Conservation (phyloP, 305 asterid genomes). For the Fraxinus paxiana region DNA sequence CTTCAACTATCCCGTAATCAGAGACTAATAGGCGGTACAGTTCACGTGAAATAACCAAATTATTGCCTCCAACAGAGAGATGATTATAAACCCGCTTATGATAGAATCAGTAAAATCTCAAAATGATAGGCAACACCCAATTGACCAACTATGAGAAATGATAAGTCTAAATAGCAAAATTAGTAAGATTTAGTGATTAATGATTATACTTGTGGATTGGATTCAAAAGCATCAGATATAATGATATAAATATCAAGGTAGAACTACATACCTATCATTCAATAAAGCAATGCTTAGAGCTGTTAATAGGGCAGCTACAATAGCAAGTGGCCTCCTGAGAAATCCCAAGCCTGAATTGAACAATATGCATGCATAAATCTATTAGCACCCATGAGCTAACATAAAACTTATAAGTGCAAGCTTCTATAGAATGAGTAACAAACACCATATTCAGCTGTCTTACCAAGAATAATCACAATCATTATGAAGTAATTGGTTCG, state of each 20-base stretch:
- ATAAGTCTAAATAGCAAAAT: neutral
- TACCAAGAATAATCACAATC: constrained; percentile 81
- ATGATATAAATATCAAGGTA: neutral
- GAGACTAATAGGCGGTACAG: neutral
- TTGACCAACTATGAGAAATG: constrained; percentile 8
- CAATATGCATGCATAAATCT: constrained; percentile 19
- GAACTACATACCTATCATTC: constrained; percentile 67
- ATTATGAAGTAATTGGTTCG: constrained; percentile 88
- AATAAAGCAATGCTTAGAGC: constrained; percentile 82
- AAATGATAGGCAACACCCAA: neutral
- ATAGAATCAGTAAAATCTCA: neutral
- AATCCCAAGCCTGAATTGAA: constrained; percentile 61
- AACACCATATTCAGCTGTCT: constrained; percentile 24
- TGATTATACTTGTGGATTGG: neutral
- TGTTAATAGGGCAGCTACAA: constrained; percentile 77
- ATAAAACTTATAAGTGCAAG: neutral
- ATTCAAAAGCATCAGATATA: neutral
- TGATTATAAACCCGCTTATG: too few relatives aligned
- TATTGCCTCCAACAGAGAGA: neutral
- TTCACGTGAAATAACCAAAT: neutral
- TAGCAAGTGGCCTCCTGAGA: constrained; percentile 76
- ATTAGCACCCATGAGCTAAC: neutral
- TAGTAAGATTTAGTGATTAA: neutral
- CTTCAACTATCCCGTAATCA: neutral
- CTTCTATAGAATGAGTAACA: constrained; percentile 8